Conservation (phyloP, 2,329 filamentous ascomycete genomes). For the Pseudogymnoascus sp. region DNA sequence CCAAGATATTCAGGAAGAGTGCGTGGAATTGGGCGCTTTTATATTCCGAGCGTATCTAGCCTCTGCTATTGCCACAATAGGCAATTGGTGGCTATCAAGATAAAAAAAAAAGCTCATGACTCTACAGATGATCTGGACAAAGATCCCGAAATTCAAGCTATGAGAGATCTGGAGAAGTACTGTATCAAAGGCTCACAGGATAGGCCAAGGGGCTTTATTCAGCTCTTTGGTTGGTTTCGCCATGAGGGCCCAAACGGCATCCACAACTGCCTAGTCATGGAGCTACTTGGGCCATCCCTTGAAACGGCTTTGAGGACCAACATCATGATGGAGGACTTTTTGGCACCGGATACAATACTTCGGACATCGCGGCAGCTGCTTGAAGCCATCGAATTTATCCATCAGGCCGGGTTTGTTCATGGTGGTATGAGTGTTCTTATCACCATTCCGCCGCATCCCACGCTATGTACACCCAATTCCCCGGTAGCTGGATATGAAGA, state of each 20-base stretch:
- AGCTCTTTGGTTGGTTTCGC: constrained; percentile 34
- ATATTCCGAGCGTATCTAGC: background rate
- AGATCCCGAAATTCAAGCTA: background rate
- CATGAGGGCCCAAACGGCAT: constrained; percentile 39
- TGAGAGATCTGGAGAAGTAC: background rate
- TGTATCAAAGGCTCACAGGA: constrained; percentile 13
- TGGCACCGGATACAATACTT: background rate
- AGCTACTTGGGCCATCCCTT: constrained; percentile 18
- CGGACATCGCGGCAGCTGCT: background rate
- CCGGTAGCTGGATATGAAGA: too few relatives aligned
- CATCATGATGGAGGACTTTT: too few relatives aligned
- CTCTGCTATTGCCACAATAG: background rate
- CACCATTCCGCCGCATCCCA: too few relatives aligned
- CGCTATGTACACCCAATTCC: too few relatives aligned
- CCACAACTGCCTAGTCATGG: constrained; percentile 39
- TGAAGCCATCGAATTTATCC: background rate
- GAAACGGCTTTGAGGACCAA: too few relatives aligned
- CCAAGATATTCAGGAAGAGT: constrained; percentile 23
- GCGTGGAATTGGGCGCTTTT: background rate
- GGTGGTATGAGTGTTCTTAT: background rate
- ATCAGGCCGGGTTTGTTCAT: background rate
- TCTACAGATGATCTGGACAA: background rate
- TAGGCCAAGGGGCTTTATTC: constrained; percentile 29
- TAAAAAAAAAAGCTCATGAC: constrained; percentile 12
- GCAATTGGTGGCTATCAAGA: constrained; percentile 19